Conservation (phyloP, 2,329 filamentous ascomycete species). For the Dryadomyces quercivorus region DNA sequence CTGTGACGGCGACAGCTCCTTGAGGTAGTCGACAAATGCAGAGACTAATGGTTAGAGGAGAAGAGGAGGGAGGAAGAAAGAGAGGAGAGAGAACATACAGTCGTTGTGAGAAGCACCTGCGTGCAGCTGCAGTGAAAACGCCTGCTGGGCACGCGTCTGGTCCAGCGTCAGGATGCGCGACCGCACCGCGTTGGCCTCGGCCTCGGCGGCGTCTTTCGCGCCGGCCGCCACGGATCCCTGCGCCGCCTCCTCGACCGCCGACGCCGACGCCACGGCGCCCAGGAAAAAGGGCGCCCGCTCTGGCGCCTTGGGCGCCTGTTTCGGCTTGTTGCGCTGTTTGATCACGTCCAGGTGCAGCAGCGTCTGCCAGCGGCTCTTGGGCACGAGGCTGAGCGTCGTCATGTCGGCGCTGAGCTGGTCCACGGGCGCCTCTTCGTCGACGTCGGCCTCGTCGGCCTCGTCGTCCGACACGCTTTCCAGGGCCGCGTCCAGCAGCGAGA, state of each 20-base stretch:
- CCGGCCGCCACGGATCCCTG: neutral
- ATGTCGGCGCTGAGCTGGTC: slow-evolving; percentile 76
- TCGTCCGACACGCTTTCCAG: too few species aligned
- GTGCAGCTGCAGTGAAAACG: slow-evolving; percentile 45
- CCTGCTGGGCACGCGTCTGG: slow-evolving; percentile 41
- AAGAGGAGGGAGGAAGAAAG: neutral
- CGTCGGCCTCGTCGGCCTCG: slow-evolving; percentile 30
- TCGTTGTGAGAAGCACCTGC: slow-evolving; percentile 40
- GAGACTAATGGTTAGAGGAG: slow-evolving; percentile 30
- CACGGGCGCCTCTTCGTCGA: slow-evolving; percentile 33
- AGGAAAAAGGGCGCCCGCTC: slow-evolving; percentile 63
- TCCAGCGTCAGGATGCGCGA: slow-evolving; percentile 62
- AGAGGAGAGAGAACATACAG: slow-evolving; percentile 36
- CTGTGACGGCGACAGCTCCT: slow-evolving; percentile 68
- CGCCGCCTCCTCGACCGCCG: slow-evolving; percentile 4
- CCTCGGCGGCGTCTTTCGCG: neutral
- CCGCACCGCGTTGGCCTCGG: slow-evolving; percentile 15
- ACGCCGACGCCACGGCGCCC: slow-evolving; percentile 10
- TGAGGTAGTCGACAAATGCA: slow-evolving; percentile 65
- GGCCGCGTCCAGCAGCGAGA: slow-evolving; percentile 63
- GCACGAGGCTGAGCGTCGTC: slow-evolving; percentile 79
- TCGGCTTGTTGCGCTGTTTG: slow-evolving; percentile 87
- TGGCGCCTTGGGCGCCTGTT: slow-evolving; percentile 78
- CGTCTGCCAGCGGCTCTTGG: slow-evolving; percentile 87
- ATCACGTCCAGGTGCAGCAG: slow-evolving; percentile 86